Evolutionary conservation across 2,329 filamentous ascomycete genomes (phyloP).

Genomic region (Davidsoniella eucalypti): DNA sequence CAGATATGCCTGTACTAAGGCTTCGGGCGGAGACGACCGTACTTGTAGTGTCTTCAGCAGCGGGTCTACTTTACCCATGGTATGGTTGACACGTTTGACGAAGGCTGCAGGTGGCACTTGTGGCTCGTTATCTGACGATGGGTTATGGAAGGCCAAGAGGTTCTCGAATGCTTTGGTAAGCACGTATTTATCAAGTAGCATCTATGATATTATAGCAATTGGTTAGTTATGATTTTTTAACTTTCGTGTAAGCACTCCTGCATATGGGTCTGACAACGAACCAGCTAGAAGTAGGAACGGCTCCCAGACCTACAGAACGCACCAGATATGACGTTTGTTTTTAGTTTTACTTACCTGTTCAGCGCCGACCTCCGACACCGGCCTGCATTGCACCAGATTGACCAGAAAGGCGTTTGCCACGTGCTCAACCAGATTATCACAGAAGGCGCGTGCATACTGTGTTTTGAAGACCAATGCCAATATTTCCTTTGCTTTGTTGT

Average conservation of each 20-base stretch:
- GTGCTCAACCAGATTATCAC: conserved; percentile 86
- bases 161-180: conserved; percentile 64
- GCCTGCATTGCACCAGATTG: conserved; percentile 76
- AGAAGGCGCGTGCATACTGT: conserved; percentile 87
- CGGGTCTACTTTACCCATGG: conserved; percentile 75
- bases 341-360: conserved; percentile 48
- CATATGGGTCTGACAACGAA: too few species aligned
- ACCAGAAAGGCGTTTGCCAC: conserved; percentile 63
- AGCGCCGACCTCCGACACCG: conserved; percentile 83
- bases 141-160: conserved; percentile 44
- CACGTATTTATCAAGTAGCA: conserved; percentile 90
- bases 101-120: conserved; percentile 42
- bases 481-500: conserved; percentile 56
- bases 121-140: conserved; percentile 14
- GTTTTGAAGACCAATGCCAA: conserved; percentile 67
- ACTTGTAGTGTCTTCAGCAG: conserved; percentile 95
- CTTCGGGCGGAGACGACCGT: conserved; percentile 76
- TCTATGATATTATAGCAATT: conserved; percentile 30
- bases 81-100: conserved; percentile 68
- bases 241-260: too few species aligned
- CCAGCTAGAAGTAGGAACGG: too few species aligned
- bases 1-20: conserved; percentile 88
- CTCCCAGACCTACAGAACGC: too few species aligned
- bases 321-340: neutral
- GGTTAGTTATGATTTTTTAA: conserved; percentile 14